These are phyloP conservation scores for Manihot esculenta DNA, from an alignment of 441 rosid species.

Conservation along the genomic window DNA sequence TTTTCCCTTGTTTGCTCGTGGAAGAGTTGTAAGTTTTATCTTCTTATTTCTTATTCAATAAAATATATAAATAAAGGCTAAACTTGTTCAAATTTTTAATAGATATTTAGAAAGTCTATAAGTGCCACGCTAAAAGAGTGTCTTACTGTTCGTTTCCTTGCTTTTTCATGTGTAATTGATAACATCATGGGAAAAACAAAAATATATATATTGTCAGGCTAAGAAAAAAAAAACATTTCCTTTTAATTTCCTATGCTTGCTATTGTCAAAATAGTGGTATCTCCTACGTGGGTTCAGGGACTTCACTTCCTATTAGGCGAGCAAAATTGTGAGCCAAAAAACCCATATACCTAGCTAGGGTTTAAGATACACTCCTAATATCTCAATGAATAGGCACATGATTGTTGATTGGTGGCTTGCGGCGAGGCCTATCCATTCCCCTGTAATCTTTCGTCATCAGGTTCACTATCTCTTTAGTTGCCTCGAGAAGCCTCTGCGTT, in stretches of 20 bases:
- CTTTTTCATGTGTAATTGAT: too few relatives aligned
- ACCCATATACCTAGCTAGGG: conserved; percentile 13
- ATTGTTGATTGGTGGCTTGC: conserved; percentile 61
- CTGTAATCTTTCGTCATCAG: conserved; percentile 46
- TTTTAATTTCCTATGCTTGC: conserved; percentile 19
- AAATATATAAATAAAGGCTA: too few relatives aligned
- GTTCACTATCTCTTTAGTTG: conserved; percentile 37
- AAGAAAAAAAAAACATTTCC: conserved; percentile 12
- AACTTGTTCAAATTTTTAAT: too few relatives aligned
- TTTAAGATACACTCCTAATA: not conserved
- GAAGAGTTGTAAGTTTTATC: too few relatives aligned
- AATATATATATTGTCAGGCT: too few relatives aligned
- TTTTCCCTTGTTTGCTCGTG: too few relatives aligned
- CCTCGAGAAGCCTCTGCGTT: conserved; percentile 31
- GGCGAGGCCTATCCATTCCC: conserved; percentile 33
- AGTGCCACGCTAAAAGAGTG: too few relatives aligned
- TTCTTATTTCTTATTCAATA: too few relatives aligned
- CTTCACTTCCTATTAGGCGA: conserved; percentile 25
- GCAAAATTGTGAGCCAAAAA: conserved; percentile 38
- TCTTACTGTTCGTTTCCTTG: too few relatives aligned
- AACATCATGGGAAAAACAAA: too few relatives aligned
- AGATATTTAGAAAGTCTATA: too few relatives aligned
- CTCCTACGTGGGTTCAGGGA: conserved; percentile 12
- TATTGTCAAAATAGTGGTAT: not conserved
- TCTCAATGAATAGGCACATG: conserved; percentile 38